Evolutionary conservation across 2,329 filamentous ascomycete genomes (phyloP), one percentile per base, ranked within the genome.

Genomic region (Pseudocercospora fijiensis): DNA sequence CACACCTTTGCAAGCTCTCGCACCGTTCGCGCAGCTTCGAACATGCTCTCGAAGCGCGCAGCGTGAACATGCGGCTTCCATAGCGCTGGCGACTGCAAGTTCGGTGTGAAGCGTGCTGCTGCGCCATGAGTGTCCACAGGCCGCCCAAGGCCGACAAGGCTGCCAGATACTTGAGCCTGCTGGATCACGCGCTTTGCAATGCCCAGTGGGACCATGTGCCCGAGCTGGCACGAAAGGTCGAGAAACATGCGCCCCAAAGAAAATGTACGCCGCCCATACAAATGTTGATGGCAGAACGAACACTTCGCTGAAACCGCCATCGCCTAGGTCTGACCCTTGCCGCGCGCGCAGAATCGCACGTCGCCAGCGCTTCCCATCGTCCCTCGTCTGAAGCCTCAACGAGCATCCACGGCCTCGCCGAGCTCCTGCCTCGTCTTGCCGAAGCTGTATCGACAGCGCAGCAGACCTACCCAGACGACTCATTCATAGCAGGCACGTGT

Each of bases 141-240:
- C 60, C 65, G 26, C 60, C 67, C 57, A 73, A 71, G 62, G 28
- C 71, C 24, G 74, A 73, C 49, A 99, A 99, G 82, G 93, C 88
- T 67, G 85, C 85, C 71, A 86, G 88, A 76, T 98, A 98, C 78
- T 85, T 96, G 70, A 84, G 86, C 75, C 86, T 88, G 78, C 86
- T 99, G 74, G 91, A 98, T 77, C 85, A 88, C 71, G 92, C 92
- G 69, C 90, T 95, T 74, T 96, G 92, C 78, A 88, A 94, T 73
- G 92, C 90, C 58, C 88, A 88, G 76, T 99, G 95, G 95, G 83
- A 87, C 70, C 87, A 90, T 28, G 85, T 98, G 28, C 91, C 91
- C 26, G 94, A 98, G 80, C 85, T 96, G 67, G 88, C 95, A 72
- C 88, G 94, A 76, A 99, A 99, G 79, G 85, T 98, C 73, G 90